phyloP scores from a whole-genome alignment of 352 stramenopile genomes.

The Phytophthora capsici region DNA sequence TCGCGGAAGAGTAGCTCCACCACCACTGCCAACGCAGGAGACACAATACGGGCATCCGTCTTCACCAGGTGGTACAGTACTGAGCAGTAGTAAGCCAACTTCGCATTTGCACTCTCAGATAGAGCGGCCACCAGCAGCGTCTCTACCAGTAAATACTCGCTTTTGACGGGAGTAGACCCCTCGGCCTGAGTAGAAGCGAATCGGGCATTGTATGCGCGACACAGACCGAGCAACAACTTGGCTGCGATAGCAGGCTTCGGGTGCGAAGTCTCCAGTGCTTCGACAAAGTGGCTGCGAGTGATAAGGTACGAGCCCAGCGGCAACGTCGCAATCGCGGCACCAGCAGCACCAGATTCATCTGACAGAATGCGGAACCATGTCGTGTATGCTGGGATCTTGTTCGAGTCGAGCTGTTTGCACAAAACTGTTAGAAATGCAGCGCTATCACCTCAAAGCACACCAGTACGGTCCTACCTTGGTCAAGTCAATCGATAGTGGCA shows the following conservation, averaged over 20 bases:
- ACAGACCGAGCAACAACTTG: constrained; percentile 71
- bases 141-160: constrained; percentile 83
- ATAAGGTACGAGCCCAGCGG: constrained; percentile 77
- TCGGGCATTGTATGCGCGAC: constrained; percentile 63
- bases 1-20: constrained; percentile 88
- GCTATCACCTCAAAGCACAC: background rate
- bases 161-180: constrained; percentile 50
- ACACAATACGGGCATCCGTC: constrained; percentile 65
- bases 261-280: constrained; percentile 68
- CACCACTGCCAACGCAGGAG: constrained; percentile 78
- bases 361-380: constrained; percentile 74
- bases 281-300: constrained; percentile 54
- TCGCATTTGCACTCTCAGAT: constrained; percentile 47
- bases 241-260: constrained; percentile 75
- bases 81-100: constrained; percentile 70
- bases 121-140: constrained; percentile 71
- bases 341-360: constrained; percentile 73
- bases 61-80: constrained; percentile 85
- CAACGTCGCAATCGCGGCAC: constrained; percentile 68
- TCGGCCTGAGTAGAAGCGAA: constrained; percentile 48
- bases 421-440: background rate
- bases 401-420: constrained; percentile 47
- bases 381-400: constrained; percentile 75
- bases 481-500: constrained; percentile 55
- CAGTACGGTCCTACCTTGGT: constrained; percentile 39